Percentiles rank a stretch among this genome's conserved stretches.
Evolutionary conservation across 2,329 filamentous ascomycete genomes (phyloP).

Genomic region (Penicillium thymicola): DNA sequence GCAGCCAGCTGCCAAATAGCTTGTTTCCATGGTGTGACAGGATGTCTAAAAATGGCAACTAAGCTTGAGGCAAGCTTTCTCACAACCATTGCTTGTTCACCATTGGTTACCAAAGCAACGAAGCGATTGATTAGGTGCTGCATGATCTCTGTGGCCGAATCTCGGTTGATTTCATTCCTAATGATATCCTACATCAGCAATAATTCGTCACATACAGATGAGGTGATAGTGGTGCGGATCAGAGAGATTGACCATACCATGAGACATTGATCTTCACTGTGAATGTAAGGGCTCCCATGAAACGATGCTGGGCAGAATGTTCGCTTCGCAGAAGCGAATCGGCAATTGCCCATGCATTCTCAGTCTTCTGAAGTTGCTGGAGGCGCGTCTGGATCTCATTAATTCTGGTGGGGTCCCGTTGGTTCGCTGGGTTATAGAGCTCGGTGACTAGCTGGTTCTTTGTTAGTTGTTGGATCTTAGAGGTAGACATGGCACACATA

Average conservation of each 20-base stretch:
- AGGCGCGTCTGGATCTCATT: conserved; percentile 67
- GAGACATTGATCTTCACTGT: conserved; percentile 94
- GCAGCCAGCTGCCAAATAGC: conserved; percentile 37
- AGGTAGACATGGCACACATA: background rate
- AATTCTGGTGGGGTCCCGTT: conserved; percentile 43
- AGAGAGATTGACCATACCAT: conserved; percentile 51
- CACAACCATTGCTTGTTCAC: conserved; percentile 42
- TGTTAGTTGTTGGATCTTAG: conserved; percentile 6
- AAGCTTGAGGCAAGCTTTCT: conserved; percentile 48
- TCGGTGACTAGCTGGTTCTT: conserved; percentile 37
- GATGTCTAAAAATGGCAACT: conserved; percentile 44
- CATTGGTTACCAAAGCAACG: conserved; percentile 38
- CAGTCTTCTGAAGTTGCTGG: conserved; percentile 72
- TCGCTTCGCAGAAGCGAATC: conserved; percentile 67
- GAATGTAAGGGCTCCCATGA: conserved; percentile 89
- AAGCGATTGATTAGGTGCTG: conserved; percentile 44
- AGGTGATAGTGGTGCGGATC: background rate
- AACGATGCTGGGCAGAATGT: conserved; percentile 70
- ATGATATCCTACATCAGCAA: background rate
- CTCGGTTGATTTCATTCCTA: conserved; percentile 38
- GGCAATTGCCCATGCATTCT: conserved; percentile 81
- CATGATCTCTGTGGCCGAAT: conserved; percentile 36
- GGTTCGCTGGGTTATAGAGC: conserved; percentile 44
- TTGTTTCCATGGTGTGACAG: conserved; percentile 38
- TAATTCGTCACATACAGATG: background rate